phyloP scores from a whole-genome alignment of 441 rosid species.

The Aquilaria agallochum region DNA sequence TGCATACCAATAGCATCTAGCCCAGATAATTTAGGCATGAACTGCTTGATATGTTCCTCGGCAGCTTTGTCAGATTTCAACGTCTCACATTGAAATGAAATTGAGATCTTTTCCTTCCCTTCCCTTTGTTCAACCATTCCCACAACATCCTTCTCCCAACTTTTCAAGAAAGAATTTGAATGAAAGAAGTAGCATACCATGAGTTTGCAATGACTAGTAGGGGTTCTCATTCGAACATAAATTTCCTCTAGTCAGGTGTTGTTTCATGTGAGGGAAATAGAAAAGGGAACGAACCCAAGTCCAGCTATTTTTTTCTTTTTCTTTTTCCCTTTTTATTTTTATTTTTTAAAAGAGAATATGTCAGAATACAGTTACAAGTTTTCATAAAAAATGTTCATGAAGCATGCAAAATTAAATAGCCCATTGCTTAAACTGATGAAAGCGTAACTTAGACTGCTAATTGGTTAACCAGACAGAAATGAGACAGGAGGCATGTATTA shows the following conservation, averaged over 20 bases:
- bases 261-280: no score
- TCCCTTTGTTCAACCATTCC: slow-evolving; percentile 65
- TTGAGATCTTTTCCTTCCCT: slow-evolving; percentile 54
- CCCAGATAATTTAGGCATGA: slow-evolving; percentile 87
- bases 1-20: slow-evolving; percentile 79
- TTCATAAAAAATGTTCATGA: no score
- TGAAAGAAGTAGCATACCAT: neutral
- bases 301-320: no score
- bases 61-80: slow-evolving; percentile 90
- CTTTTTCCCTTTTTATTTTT: no score
- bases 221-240: neutral
- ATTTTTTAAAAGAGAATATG: neutral
- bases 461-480: no score
- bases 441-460: no score
- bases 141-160: slow-evolving; percentile 83
- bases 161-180: slow-evolving; percentile 21
- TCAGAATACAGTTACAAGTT: neutral
- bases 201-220: neutral
- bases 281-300: no score
- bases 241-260: no score
- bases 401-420: no score
- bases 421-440: no score
- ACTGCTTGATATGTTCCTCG: slow-evolving; percentile 78
- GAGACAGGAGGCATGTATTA: slow-evolving; percentile 18
- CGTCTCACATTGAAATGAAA: slow-evolving; percentile 88